Evolutionary conservation across 805 yeast species (phyloP).

Genomic region (Torulaspora gathmanii): DNA sequence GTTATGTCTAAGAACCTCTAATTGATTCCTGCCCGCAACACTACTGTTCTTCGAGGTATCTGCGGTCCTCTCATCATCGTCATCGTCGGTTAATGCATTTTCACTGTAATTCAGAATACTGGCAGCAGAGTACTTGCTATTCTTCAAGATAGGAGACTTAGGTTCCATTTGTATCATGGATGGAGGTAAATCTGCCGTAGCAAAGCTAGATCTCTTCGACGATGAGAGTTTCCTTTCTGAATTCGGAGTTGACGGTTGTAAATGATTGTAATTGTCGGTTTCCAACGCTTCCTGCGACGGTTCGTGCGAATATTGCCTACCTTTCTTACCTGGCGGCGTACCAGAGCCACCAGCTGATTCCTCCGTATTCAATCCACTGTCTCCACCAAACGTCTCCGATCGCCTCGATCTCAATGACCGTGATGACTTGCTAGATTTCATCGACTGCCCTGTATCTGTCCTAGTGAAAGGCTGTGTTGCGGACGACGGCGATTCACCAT

Average conservation of each 20-base stretch:
- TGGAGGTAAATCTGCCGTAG: slow-evolving; percentile 48
- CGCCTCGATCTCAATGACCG: slow-evolving; percentile 39
- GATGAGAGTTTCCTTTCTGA: slow-evolving; percentile 16
- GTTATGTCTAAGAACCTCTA: slow-evolving; percentile 21
- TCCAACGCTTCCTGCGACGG: slow-evolving; percentile 2
- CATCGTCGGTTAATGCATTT: slow-evolving; percentile 33
- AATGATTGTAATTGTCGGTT: slow-evolving; percentile 1
- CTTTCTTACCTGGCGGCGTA: slow-evolving; percentile 7
- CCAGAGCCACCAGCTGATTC: background rate
- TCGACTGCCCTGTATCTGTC: slow-evolving; percentile 51
- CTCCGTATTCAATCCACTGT: slow-evolving; percentile 11
- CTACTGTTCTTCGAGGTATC: slow-evolving; percentile 8
- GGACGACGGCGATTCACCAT: slow-evolving; percentile 8
- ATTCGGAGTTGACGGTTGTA: slow-evolving; percentile 13
- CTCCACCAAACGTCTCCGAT: slow-evolving; percentile 31
- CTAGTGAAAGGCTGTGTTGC: slow-evolving; percentile 44
- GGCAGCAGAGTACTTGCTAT: slow-evolving; percentile 24
- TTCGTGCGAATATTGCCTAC: slow-evolving; percentile 2
- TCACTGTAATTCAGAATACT: slow-evolving; percentile 27
- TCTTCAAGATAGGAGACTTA: slow-evolving; percentile 65
- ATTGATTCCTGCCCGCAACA: slow-evolving; percentile 8
- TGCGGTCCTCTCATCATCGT: slow-evolving; percentile 20
- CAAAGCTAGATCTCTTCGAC: slow-evolving; percentile 32
- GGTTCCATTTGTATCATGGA: slow-evolving; percentile 69
- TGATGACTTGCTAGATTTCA: slow-evolving; percentile 45